phyloP scores from a whole-genome alignment of 2,329 filamentous ascomycete species.

The Aspergillus pseudonomiae region DNA sequence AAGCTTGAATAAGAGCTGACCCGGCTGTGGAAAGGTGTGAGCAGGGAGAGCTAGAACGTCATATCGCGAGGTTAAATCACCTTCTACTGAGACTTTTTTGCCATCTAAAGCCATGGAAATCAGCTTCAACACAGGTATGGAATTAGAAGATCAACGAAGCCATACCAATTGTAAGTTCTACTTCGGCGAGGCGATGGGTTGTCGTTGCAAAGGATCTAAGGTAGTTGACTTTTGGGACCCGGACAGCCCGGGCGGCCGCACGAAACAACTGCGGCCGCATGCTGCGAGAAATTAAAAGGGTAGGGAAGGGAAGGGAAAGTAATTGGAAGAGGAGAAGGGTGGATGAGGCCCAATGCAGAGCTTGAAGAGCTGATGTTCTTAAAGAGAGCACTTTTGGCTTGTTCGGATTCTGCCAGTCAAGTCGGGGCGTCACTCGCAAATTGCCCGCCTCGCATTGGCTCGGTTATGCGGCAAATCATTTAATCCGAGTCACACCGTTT shows the following conservation, averaged over 20 bases:
- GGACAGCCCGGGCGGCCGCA: constrained; percentile 61
- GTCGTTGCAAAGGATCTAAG: constrained; percentile 82
- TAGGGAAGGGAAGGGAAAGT: constrained; percentile 19
- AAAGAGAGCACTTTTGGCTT: constrained; percentile 32
- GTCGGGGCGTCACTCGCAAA: constrained; percentile 40
- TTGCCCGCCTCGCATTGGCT: constrained; percentile 43
- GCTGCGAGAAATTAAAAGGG: constrained; percentile 41
- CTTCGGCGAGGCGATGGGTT: constrained; percentile 78
- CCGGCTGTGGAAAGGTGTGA: constrained; percentile 65
- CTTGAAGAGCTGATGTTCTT: constrained; percentile 24
- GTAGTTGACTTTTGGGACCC: constrained; percentile 57
- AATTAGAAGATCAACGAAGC: constrained; percentile 19
- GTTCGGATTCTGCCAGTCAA: constrained; percentile 36
- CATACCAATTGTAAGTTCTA: constrained; percentile 93
- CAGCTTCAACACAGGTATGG: constrained; percentile 60
- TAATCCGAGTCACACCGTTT: constrained; percentile 31
- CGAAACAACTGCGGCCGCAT: constrained; percentile 68
- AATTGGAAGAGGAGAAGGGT: constrained; percentile 18
- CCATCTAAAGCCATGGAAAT: constrained; percentile 67
- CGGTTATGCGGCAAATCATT: constrained; percentile 33
- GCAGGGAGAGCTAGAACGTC: constrained; percentile 19
- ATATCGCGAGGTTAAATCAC: constrained; percentile 52
- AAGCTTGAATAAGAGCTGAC: constrained; percentile 96
- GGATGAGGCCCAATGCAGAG: constrained; percentile 27
- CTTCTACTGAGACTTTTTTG: constrained; percentile 97